Base-by-base conservation (phyloP, 495 filamentous ascomycete genomes). In the Xylaria acuta region DNA sequence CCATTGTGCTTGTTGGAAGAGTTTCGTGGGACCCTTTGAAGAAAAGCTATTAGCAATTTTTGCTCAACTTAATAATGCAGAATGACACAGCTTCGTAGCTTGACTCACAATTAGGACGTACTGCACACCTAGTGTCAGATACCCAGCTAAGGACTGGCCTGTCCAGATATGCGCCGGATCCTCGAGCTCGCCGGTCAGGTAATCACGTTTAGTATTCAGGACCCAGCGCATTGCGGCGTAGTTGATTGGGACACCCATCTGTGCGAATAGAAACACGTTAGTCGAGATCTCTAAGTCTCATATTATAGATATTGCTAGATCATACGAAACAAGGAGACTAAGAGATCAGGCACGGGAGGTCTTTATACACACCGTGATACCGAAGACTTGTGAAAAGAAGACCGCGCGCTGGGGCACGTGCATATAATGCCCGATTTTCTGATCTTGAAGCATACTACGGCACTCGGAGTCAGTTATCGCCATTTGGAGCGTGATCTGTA, bases 161-260 rank as follows among this genome's bases (percentile, higher is more conserved):
- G 86, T 88, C 88, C 87, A 90, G 69, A 89, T 88, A 70, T 85
- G 82, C 1, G 86, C 80, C 0, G 87, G 86, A 64, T 90, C 87
- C 1, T 73, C 80, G 58, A 84, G 81, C 25, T 76, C 78, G 18
- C 87, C 87, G 0, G 84, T 84, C 32, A 90, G 70, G 63, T 87
- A 89, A 30, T 87, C 85, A 41, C 81, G 79, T 72, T 89, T 89
- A 3, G 83, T 82, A 70, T 83, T 78, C 53, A 85, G 66, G 12
- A 84, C 80, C 84, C 84, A 86, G 18, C 80, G 78, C 64, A 85
- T 83, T 47, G 82, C 80, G 9, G 78, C 84, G 58, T 85, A 85
- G 71, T 85, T 84, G 73, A 86, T 81, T 7, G 83, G 83, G 4
- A 84, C 78, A 11, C 84, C 84, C 58, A 56, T 3, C 47, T 51